Percentiles rank a stretch among this genome's conserved stretches.
These are phyloP conservation scores for Xylaria sp. DNA, from an alignment of 495 filamentous ascomycete genomes.

Conservation along the genomic window DNA sequence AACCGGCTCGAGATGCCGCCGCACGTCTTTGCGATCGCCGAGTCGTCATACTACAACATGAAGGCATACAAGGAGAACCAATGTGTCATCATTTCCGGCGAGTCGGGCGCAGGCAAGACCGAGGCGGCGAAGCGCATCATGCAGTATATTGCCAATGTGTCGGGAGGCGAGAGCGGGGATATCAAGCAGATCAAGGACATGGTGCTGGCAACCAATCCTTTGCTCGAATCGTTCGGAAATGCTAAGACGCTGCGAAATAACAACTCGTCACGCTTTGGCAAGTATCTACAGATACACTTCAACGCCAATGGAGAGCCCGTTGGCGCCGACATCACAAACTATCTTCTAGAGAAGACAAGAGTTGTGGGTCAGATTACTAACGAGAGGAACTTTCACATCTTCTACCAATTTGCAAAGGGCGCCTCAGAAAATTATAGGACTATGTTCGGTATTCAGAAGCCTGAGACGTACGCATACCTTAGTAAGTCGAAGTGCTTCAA, in stretches of 20 bases:
- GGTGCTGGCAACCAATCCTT: constrained; percentile 96
- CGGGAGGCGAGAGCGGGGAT: constrained; percentile 84
- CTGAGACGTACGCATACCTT: constrained; percentile 94
- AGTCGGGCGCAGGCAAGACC: constrained; percentile 99
- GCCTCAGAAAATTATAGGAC: constrained; percentile 86
- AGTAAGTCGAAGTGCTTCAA: constrained; percentile 92
- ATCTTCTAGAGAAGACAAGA: constrained; percentile 92
- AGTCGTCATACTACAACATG: constrained; percentile 99
- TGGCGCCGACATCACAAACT: constrained; percentile 98
- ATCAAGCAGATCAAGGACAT: constrained; percentile 98
- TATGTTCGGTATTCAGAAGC: constrained; percentile 86
- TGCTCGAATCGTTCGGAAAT: constrained; percentile 97
- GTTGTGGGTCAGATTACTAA: constrained; percentile 96
- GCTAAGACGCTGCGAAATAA: constrained; percentile 98
- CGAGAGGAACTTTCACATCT: constrained; percentile 99
- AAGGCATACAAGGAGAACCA: constrained; percentile 99
- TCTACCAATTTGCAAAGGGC: constrained; percentile 98
- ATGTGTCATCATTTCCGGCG: constrained; percentile 98
- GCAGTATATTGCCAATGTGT: constrained; percentile 99
- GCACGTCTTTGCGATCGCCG: constrained; percentile 97
- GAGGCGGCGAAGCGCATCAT: constrained; percentile 98
- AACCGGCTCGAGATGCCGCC: constrained; percentile 95
- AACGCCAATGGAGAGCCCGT: constrained; percentile 92
- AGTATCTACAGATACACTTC: constrained; percentile 98
- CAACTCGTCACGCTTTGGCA: constrained; percentile 97